A percentile compares a stretch with the other conserved stretches of the same genome.
Conservation (phyloP, 305 asterid genomes). For the Fraxinus floribunda region DNA sequence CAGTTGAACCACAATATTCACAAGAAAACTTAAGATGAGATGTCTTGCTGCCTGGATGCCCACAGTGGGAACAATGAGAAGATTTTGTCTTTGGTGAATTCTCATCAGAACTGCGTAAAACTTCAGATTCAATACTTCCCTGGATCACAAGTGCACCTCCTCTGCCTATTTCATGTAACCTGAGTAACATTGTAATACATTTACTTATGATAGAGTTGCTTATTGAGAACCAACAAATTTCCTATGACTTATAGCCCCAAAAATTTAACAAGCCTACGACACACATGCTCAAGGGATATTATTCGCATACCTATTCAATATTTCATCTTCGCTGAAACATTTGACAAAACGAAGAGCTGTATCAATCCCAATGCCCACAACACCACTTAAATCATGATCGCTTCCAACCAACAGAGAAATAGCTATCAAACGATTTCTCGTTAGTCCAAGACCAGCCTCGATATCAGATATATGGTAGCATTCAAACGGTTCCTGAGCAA, state of each 20-base stretch:
- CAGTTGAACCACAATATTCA: slow-evolving; percentile 52
- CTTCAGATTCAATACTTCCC: slow-evolving; percentile 27
- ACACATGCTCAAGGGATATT: slow-evolving; percentile 6
- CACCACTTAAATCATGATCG: slow-evolving; percentile 80
- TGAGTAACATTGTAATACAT: slow-evolving; percentile 29
- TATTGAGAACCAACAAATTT: background rate
- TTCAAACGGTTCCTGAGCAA: slow-evolving; percentile 84
- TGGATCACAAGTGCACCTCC: slow-evolving; percentile 36
- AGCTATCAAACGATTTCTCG: slow-evolving; percentile 83
- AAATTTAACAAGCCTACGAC: background rate
- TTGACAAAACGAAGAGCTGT: slow-evolving; percentile 85
- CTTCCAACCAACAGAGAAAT: slow-evolving; percentile 84
- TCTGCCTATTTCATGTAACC: slow-evolving; percentile 64
- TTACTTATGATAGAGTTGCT: background rate
- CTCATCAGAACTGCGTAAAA: slow-evolving; percentile 31
- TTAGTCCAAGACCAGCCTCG: slow-evolving; percentile 75
- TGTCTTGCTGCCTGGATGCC: slow-evolving; percentile 89
- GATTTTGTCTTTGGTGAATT: slow-evolving; percentile 44
- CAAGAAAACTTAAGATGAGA: slow-evolving; percentile 69
- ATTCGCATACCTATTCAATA: slow-evolving; percentile 56
- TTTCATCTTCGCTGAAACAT: slow-evolving; percentile 61
- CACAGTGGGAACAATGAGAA: slow-evolving; percentile 84
- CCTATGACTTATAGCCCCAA: slow-evolving; percentile 1
- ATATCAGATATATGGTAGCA: slow-evolving; percentile 78
- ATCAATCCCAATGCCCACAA: slow-evolving; percentile 78